Conservation (phyloP, 306 rosid species). For the Prinsepia uniflora region DNA sequence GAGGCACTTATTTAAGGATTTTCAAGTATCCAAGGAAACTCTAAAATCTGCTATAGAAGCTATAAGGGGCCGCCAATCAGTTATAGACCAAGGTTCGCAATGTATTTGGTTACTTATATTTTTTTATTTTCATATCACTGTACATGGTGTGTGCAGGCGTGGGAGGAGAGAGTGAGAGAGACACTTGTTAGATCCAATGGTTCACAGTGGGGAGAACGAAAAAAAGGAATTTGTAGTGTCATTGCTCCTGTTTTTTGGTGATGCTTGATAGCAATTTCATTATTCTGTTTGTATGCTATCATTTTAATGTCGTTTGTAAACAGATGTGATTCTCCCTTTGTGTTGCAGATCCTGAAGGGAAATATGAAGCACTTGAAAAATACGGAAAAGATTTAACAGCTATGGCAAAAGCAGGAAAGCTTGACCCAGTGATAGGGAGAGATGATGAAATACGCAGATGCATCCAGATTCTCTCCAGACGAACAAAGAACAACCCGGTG, state of each 20-base stretch:
- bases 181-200: not conserved
- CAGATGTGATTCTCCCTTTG: not conserved
- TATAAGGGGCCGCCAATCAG: slow-evolving; percentile 90
- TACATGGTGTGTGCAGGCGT: not conserved
- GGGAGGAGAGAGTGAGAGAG: too few species aligned
- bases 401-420: slow-evolving; percentile 91
- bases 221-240: not conserved
- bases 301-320: not conserved
- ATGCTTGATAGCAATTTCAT: not conserved
- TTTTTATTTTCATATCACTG: not conserved
- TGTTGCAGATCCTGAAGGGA: slow-evolving; percentile 93
- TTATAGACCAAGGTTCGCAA: slow-evolving; percentile 81
- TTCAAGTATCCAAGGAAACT: slow-evolving; percentile 62
- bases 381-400: slow-evolving; percentile 98
- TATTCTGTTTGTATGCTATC: not conserved
- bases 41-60: slow-evolving; percentile 80
- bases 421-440: slow-evolving; percentile 98
- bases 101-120: slow-evolving; percentile 9
- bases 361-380: slow-evolving; percentile 89
- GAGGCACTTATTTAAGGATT: slow-evolving; percentile 73
- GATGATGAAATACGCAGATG: slow-evolving; percentile 99
- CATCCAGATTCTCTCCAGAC: slow-evolving; percentile 96
- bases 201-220: not conserved
- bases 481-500: slow-evolving; percentile 98
- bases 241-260: not conserved